Percentiles rank a stretch among this genome's conserved stretches.
phyloP scores from a whole-genome alignment of 495 filamentous ascomycete species.

The Xylaria venustula region DNA sequence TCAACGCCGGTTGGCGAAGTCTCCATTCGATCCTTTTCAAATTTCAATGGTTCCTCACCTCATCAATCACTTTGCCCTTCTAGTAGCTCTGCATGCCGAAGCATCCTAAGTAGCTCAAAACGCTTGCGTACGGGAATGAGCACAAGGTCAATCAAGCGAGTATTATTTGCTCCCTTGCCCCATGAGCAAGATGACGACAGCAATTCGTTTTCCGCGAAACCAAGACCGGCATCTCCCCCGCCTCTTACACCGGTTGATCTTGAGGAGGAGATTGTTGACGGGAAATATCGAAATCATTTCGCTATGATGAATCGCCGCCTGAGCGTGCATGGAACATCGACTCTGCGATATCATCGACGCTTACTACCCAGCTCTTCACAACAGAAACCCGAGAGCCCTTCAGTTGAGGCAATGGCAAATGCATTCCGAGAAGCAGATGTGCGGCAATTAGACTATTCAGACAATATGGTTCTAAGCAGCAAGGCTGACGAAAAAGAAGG shows the following conservation, averaged over 20 bases:
- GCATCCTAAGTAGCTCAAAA: constrained; percentile 15
- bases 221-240: constrained; percentile 25
- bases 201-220: neutral
- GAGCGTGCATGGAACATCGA: constrained; percentile 6
- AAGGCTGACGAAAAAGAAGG: neutral
- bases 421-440: constrained; percentile 35
- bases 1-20: constrained; percentile 23
- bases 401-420: constrained; percentile 39
- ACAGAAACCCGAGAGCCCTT: constrained; percentile 36
- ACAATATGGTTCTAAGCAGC: neutral
- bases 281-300: constrained; percentile 35
- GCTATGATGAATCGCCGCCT: constrained; percentile 30
- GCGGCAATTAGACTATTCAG: neutral
- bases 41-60: constrained; percentile 25
- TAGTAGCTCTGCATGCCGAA: neutral
- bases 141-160: constrained; percentile 15
- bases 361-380: constrained; percentile 44
- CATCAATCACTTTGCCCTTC: neutral
- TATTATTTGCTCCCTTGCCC: constrained; percentile 23
- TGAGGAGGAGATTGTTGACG: constrained; percentile 19
- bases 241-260: constrained; percentile 11
- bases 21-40: constrained; percentile 26
- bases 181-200: constrained; percentile 8
- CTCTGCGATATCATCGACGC: constrained; percentile 8
- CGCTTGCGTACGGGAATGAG: constrained; percentile 5